Evolutionary conservation across 805 yeast species (phyloP).

Genomic region (Candida adriatica): DNA sequence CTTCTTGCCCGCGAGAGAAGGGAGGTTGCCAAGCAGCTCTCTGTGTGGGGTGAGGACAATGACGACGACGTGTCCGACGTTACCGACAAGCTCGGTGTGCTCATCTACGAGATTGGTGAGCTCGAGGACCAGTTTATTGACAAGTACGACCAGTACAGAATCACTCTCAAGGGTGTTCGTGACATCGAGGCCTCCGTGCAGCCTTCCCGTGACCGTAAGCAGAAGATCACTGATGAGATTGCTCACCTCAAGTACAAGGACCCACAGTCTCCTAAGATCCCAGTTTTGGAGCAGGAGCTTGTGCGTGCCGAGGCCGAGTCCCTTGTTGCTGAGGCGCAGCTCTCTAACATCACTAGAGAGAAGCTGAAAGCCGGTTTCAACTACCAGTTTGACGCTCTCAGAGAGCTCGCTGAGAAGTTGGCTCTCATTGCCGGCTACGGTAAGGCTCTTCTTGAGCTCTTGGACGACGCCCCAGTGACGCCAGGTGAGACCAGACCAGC

Average conservation of each 20-base stretch:
- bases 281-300: slow-evolving; percentile 78
- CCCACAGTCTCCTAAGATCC: slow-evolving; percentile 74
- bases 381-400: slow-evolving; percentile 78
- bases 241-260: slow-evolving; percentile 80
- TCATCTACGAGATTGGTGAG: slow-evolving; percentile 78
- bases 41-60: slow-evolving; percentile 82
- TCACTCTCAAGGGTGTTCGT: slow-evolving; percentile 73
- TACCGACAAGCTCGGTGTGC: slow-evolving; percentile 80
- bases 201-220: slow-evolving; percentile 83
- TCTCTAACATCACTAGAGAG: slow-evolving; percentile 83
- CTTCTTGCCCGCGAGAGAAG: slow-evolving; percentile 70
- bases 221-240: slow-evolving; percentile 77
- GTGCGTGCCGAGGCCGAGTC: slow-evolving; percentile 92
- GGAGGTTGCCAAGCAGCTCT: slow-evolving; percentile 75
- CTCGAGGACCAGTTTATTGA: slow-evolving; percentile 83
- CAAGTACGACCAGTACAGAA: slow-evolving; percentile 79
- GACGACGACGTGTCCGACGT: slow-evolving; percentile 83
- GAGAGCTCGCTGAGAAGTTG: slow-evolving; percentile 80
- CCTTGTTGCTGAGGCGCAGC: slow-evolving; percentile 86
- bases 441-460: slow-evolving; percentile 73
- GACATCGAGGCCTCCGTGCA: slow-evolving; percentile 84
- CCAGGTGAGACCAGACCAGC: slow-evolving; percentile 92
- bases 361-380: slow-evolving; percentile 78
- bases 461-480: slow-evolving; percentile 80
- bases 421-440: slow-evolving; percentile 88